Evolutionary conservation across 805 yeast species (phyloP).

Genomic region (Myxozyma neotropica): DNA sequence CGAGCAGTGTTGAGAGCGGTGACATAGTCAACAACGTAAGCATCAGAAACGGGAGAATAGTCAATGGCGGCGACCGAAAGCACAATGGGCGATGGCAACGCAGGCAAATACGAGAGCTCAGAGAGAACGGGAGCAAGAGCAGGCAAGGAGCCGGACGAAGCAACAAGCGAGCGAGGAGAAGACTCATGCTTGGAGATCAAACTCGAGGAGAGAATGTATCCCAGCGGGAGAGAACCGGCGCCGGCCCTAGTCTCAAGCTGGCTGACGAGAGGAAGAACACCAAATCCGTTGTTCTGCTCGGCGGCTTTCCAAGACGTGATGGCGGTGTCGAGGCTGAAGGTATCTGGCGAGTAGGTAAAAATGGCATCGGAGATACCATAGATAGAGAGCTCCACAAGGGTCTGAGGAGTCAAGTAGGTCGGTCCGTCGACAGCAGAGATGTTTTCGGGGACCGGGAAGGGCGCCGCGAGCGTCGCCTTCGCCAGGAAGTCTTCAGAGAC

Average conservation of each 20-base stretch:
- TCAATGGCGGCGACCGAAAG: constrained; percentile 78
- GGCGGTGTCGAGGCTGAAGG: constrained; percentile 61
- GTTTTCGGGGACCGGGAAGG: constrained; percentile 25
- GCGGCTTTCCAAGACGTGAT: constrained; percentile 61
- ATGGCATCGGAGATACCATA: constrained; percentile 43
- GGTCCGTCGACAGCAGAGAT: constrained; percentile 29
- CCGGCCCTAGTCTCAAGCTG: constrained; percentile 73
- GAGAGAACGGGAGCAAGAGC: constrained; percentile 66
- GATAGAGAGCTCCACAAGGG: constrained; percentile 31
- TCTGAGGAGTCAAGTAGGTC: constrained; percentile 26
- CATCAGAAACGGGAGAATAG: constrained; percentile 55
- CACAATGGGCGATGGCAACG: constrained; percentile 57
- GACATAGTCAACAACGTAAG: constrained; percentile 65
- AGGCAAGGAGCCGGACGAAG: constrained; percentile 68
- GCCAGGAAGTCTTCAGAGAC: constrained; percentile 6
- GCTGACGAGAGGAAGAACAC: constrained; percentile 62
- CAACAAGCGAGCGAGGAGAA: constrained; percentile 52
- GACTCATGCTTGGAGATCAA: constrained; percentile 23
- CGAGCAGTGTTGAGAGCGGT: constrained; percentile 65
- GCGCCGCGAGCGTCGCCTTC: constrained; percentile 12
- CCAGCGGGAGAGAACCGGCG: constrained; percentile 77
- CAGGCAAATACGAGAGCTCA: constrained; percentile 41
- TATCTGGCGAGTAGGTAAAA: constrained; percentile 72
- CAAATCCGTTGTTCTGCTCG: constrained; percentile 54
- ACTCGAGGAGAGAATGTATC: constrained; percentile 52